These are phyloP conservation scores for Colletotrichum godetiae DNA, from an alignment of 2,329 filamentous ascomycete genomes.

Conservation along the genomic window DNA sequence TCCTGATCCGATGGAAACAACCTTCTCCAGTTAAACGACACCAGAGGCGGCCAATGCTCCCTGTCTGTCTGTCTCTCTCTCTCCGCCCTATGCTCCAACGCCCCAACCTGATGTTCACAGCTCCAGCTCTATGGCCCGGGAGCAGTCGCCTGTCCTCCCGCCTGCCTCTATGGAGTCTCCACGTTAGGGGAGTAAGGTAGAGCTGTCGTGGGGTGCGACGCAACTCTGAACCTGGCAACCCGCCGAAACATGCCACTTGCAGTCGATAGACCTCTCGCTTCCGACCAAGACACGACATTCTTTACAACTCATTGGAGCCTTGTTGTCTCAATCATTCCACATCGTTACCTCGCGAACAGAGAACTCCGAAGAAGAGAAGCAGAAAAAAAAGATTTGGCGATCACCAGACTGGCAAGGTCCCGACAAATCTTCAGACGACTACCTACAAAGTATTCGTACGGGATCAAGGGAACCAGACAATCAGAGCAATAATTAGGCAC, in stretches of 20 bases:
- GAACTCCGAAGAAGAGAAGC: neutral
- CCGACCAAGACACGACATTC: constrained; percentile 22
- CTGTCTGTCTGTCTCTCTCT: no score
- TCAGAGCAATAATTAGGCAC: neutral
- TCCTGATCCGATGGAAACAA: constrained; percentile 24
- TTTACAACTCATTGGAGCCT: neutral
- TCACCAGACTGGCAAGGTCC: constrained; percentile 3
- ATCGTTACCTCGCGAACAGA: constrained; percentile 24
- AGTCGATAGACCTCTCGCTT: constrained; percentile 26
- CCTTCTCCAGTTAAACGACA: constrained; percentile 18
- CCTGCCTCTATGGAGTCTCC: constrained; percentile 21
- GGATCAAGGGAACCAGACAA: neutral
- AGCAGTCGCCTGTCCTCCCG: constrained; percentile 14
- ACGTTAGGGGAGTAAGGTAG: constrained; percentile 6
- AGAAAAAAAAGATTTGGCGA: neutral
- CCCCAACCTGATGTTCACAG: constrained; percentile 1
- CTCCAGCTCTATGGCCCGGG: constrained; percentile 1
- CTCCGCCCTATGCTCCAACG: neutral
- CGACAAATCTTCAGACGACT: constrained; percentile 16
- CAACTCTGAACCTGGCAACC: constrained; percentile 14
- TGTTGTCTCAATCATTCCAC: constrained; percentile 30
- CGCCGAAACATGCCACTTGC: constrained; percentile 33
- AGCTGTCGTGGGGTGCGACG: constrained; percentile 31
- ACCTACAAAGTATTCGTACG: no score
- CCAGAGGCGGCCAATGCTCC: constrained; percentile 27